Base-by-base conservation (phyloP, 148 eudicot species). In the Amaranthus cruentus region DNA sequence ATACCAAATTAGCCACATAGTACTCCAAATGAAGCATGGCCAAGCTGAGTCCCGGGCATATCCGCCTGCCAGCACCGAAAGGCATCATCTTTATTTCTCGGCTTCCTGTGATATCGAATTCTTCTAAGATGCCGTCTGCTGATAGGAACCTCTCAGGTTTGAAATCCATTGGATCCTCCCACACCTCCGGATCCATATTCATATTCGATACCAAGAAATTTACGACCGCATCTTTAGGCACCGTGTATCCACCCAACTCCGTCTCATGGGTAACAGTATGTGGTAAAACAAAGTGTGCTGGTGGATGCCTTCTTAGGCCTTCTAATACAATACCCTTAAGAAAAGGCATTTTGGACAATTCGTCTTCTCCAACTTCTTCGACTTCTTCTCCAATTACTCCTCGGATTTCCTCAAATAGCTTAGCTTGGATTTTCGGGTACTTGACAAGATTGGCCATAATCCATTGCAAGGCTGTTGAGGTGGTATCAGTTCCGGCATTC, bases 1-100 rank as follows among this genome's bases (percentile, higher is more conserved):
- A 84, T 44, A 88, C 73, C 86, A 88, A 63, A 75, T 86, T 88
- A 3, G 85, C 89, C 5, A 88, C 89, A 43, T 84, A 86, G 28
- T 77, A 58, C 42, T 58, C 62, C 62, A 58, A 18, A 58, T 58
- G 62, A 58, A 58, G 62, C 62, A 58, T 58, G 12, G 62, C 62
- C 38, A 58, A 58, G 3, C 62, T 3, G 62, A 15, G 21, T n/a
- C 8, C 62, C 1, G 62, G 62, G 62, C 62, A 58, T 7, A 58
- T 58, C 62, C 38, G 62, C 38, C 62, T 58, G 8, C 62, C 62
- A n/a, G 62, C 62, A 58, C 62, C 62, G 4, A 58, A 58, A n/a
- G 62, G 62, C 62, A 58, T 58, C 93, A 87, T 89, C 78, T 89
- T 89, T 2, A 89, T 87, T 83, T 85, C 93, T 60, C 74, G 79